These are phyloP conservation scores for Perilla frutescens DNA, from an alignment of 257 asterid species.

Conservation along the genomic window DNA sequence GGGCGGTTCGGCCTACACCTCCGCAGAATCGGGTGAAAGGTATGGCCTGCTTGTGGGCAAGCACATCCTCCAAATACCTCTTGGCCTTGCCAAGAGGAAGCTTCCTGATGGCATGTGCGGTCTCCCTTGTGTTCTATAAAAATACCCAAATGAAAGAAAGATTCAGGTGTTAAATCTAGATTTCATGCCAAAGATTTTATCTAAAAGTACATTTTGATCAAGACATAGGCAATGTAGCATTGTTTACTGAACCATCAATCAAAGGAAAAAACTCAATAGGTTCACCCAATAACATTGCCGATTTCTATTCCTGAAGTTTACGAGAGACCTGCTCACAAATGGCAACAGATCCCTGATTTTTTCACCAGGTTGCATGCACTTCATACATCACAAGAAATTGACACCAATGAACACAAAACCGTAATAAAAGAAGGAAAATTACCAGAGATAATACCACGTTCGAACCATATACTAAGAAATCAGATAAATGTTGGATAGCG, in stretches of 20 bases:
- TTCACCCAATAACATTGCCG: background rate
- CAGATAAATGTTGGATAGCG: too few species aligned
- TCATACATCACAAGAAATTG: background rate
- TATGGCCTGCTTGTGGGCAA: conserved; percentile 72
- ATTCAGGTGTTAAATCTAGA: background rate
- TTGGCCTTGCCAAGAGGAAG: conserved; percentile 62
- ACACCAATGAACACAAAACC: too few species aligned
- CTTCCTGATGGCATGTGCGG: conserved; percentile 74
- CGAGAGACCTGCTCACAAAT: background rate
- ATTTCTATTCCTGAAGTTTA: background rate
- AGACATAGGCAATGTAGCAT: conserved; percentile 31
- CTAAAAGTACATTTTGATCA: background rate
- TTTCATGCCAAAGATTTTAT: background rate
- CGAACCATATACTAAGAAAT: too few species aligned
- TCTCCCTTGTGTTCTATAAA: conserved; percentile 66
- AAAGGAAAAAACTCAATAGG: background rate
- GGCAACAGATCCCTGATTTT: background rate
- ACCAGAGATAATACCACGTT: too few species aligned
- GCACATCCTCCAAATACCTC: conserved; percentile 68
- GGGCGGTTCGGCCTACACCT: conserved; percentile 81
- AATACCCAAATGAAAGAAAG: background rate
- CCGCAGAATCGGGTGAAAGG: conserved; percentile 78
- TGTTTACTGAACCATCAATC: conserved; percentile 56
- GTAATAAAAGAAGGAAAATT: too few species aligned
- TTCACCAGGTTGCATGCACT: background rate